Evolutionary conservation across 2,329 filamentous ascomycete species (phyloP).

Genomic region (Fusarium robinianum): DNA sequence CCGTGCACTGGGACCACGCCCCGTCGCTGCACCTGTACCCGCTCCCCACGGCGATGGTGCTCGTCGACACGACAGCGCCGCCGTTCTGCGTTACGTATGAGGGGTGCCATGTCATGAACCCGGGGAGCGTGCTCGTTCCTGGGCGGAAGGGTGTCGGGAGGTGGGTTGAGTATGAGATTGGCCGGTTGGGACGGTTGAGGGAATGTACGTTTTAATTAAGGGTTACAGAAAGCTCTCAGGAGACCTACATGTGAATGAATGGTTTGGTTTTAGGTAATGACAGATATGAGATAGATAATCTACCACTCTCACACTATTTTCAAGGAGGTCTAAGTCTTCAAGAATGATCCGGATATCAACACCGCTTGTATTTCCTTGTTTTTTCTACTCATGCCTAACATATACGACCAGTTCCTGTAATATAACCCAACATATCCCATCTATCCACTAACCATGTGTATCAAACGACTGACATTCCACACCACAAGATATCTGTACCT

Average conservation of each 20-base stretch:
- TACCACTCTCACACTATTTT: neutral
- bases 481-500: constrained; percentile 2
- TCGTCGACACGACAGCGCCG: constrained; percentile 81
- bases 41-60: constrained; percentile 78
- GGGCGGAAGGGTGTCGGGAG: constrained; percentile 70
- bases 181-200: constrained; percentile 63
- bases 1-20: constrained; percentile 88
- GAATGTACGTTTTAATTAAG: constrained; percentile 61
- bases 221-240: too few relatives aligned
- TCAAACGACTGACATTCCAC: constrained; percentile 14
- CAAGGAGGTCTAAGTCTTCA: too few relatives aligned
- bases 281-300: constrained; percentile 14
- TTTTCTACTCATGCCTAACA: too few relatives aligned
- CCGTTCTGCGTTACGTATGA: constrained; percentile 91
- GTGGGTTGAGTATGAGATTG: constrained; percentile 87
- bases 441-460: neutral
- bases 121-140: constrained; percentile 73
- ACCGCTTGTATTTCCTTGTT: neutral
- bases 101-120: constrained; percentile 95
- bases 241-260: too few relatives aligned
- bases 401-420: too few relatives aligned
- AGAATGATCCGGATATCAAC: neutral
- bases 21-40: constrained; percentile 81
- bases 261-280: constrained; percentile 20
- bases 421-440: too few relatives aligned